phyloP scores from a whole-genome alignment of 768 basidiomycete species.

The Serendipita indica region DNA sequence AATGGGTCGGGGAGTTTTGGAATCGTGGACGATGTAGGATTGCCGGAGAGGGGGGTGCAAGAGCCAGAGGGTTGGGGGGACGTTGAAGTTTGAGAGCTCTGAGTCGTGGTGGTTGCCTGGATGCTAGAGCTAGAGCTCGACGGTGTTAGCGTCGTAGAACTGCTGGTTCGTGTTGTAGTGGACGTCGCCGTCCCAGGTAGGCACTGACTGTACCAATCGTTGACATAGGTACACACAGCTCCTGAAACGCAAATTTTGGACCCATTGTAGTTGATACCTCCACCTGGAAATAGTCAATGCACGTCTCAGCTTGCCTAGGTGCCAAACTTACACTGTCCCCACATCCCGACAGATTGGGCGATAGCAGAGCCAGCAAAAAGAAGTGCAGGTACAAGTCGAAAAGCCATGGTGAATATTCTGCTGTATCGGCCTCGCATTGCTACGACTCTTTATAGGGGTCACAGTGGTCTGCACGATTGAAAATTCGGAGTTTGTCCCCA shows the following conservation, averaged over 20 bases:
- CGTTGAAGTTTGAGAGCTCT: background rate
- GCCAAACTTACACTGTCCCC: background rate
- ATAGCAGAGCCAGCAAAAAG: background rate
- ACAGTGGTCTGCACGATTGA: too few species aligned
- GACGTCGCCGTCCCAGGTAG: background rate
- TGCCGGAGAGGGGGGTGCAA: background rate
- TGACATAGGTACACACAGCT: background rate
- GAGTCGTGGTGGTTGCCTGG: background rate
- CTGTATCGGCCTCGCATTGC: too few species aligned
- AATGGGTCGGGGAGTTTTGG: conserved; percentile 40
- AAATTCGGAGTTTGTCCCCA: too few species aligned
- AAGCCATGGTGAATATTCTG: background rate
- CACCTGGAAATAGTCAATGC: background rate
- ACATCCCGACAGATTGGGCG: conserved; percentile 1
- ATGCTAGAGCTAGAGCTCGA: background rate
- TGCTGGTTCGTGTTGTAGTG: background rate
- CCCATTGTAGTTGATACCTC: background rate
- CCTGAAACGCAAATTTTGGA: background rate
- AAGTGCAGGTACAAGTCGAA: background rate
- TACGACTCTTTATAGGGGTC: too few species aligned
- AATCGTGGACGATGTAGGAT: background rate
- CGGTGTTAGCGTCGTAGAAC: background rate
- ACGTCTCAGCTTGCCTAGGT: background rate
- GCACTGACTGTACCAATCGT: conserved; percentile 7
- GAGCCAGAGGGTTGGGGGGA: background rate